Evolutionary conservation across 345 rosid species (phyloP).

Genomic region (Aegle marmelos): DNA sequence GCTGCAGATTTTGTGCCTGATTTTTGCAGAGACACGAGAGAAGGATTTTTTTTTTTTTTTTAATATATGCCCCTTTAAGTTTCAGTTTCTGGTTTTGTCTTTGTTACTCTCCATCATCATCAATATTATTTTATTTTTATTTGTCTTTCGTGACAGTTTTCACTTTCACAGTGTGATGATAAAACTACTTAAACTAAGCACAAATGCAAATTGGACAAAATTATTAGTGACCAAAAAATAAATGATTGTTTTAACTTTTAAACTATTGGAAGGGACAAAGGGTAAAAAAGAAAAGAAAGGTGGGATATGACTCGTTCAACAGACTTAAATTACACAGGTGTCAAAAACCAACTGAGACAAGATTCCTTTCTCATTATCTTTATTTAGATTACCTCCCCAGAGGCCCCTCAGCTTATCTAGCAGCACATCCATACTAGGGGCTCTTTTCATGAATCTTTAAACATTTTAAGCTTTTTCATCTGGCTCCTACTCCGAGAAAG

Average conservation of each 20-base stretch:
- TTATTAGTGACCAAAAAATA: neutral
- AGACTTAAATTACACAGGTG: neutral
- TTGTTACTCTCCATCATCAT: neutral
- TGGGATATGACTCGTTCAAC: neutral
- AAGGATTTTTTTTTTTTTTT: conserved; percentile 7
- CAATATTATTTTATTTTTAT: neutral
- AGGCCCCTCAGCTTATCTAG: conserved; percentile 17
- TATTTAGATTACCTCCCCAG: conserved; percentile 26
- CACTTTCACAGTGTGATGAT: neutral
- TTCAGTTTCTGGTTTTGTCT: conserved; percentile 11
- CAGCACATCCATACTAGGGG: conserved; percentile 24
- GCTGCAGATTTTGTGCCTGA: conserved; percentile 24
- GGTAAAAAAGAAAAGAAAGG: neutral
- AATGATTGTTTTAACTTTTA: neutral
- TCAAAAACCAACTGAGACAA: conserved; percentile 12
- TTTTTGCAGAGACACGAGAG: conserved; percentile 16
- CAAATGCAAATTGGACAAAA: neutral
- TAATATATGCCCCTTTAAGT: neutral
- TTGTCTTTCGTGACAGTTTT: neutral
- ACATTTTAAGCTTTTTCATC: conserved; percentile 29
- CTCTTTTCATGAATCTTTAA: conserved; percentile 10
- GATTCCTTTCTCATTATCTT: conserved; percentile 6
- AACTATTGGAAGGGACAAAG: neutral
- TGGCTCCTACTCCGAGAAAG: conserved; percentile 82
- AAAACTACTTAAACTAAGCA: neutral